These are phyloP conservation scores for Neurospora sublineolata DNA, from an alignment of 495 filamentous ascomycete species.

Conservation along the genomic window DNA sequence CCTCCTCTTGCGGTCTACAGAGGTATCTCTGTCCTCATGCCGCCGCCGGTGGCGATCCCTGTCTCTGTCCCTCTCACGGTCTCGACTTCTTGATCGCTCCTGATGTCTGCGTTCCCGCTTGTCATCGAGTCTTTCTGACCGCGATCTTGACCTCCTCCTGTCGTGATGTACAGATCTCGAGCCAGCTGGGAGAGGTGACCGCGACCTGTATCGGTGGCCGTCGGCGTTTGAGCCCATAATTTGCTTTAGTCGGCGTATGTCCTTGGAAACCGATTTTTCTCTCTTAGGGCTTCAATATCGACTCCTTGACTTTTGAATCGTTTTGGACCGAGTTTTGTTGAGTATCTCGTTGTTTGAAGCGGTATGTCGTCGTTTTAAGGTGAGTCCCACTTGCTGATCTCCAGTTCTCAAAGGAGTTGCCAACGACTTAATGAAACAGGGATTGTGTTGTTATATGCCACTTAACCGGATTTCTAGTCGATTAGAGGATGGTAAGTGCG, in stretches of 20 bases:
- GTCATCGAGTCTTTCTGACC: conserved; percentile 2
- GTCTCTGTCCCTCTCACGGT: neutral
- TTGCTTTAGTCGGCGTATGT: neutral
- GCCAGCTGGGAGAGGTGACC: neutral
- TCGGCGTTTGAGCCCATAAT: neutral
- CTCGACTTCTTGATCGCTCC: neutral
- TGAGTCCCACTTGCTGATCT: neutral
- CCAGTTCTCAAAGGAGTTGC: neutral
- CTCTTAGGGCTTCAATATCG: neutral
- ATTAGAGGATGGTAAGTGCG: neutral
- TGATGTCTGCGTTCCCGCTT: neutral
- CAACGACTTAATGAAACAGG: neutral
- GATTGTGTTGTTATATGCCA: neutral
- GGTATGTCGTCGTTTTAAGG: neutral
- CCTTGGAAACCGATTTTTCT: too few species aligned
- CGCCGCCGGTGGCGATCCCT: neutral
- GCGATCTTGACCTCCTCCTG: neutral
- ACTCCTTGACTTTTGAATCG: neutral
- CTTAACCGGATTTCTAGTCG: neutral
- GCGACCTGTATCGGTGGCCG: neutral
- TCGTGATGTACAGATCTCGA: neutral
- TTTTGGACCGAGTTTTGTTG: neutral
- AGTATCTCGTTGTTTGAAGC: neutral
- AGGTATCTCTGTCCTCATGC: neutral
- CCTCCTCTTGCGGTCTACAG: neutral